Evolutionary conservation across 1,284 basidiomycete genomes (phyloP).

Genomic region (Coniophora puteana): DNA sequence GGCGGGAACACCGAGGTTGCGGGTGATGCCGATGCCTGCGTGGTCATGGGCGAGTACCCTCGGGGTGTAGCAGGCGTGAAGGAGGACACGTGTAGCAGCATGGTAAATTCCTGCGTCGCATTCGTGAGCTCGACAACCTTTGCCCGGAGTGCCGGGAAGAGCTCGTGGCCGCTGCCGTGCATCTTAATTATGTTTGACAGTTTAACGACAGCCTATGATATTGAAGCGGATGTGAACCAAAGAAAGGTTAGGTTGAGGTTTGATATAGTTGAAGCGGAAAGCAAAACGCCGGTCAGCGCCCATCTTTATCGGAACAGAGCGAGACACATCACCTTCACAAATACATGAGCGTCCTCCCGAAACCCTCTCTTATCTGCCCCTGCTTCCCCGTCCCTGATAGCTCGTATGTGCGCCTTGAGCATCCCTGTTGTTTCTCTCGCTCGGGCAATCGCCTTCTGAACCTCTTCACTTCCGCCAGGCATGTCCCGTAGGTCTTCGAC

Average conservation of each 20-base stretch:
- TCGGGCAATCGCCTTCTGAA: constrained; percentile 46
- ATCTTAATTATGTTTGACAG: constrained; percentile 64
- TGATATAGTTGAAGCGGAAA: not conserved
- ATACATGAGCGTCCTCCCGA: constrained; percentile 67
- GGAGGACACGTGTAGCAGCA: constrained; percentile 76
- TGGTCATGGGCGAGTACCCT: constrained; percentile 56
- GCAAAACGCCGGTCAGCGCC: not conserved
- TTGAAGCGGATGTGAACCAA: constrained; percentile 7
- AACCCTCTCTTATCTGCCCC: constrained; percentile 51
- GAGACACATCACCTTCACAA: constrained; percentile 56
- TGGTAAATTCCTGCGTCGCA: constrained; percentile 74
- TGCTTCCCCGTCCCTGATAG: constrained; percentile 46
- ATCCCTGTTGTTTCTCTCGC: constrained; percentile 57
- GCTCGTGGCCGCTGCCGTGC: constrained; percentile 47
- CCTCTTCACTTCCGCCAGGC: constrained; percentile 35
- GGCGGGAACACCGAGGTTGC: constrained; percentile 12
- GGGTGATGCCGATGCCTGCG: constrained; percentile 16
- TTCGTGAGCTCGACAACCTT: constrained; percentile 73
- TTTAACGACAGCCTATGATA: constrained; percentile 61
- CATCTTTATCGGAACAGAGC: constrained; percentile 2
- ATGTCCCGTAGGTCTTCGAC: constrained; percentile 37
- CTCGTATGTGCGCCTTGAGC: constrained; percentile 49
- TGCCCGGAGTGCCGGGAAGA: constrained; percentile 56
- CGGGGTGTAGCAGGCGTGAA: constrained; percentile 58
- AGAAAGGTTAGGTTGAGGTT: constrained; percentile 1